These are phyloP conservation scores for Boehmeria nivea DNA, from an alignment of 306 rosid species.

Conservation along the genomic window DNA sequence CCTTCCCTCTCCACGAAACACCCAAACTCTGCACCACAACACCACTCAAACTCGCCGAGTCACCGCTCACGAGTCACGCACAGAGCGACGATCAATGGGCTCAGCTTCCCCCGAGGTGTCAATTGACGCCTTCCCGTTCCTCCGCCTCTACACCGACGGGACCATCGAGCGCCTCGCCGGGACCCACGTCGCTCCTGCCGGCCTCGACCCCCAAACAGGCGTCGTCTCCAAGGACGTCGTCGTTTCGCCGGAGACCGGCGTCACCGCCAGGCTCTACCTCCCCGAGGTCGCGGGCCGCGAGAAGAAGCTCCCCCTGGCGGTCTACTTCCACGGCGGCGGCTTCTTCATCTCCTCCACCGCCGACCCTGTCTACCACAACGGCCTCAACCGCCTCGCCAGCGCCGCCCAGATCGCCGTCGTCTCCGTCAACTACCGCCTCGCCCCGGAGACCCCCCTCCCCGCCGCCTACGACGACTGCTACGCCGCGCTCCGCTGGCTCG, in stretches of 20 bases:
- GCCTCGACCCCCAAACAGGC: conserved; percentile 48
- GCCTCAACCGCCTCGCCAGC: conserved; percentile 52
- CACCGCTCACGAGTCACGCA: too few species aligned
- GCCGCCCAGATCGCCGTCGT: conserved; percentile 47
- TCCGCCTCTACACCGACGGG: conserved; percentile 54
- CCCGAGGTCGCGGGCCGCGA: conserved; percentile 18
- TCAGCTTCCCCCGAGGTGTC: conserved; percentile 29
- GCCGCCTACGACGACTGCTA: conserved; percentile 63
- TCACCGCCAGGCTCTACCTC: conserved; percentile 57
- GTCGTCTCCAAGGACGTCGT: conserved; percentile 69
- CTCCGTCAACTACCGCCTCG: conserved; percentile 63
- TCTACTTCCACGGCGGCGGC: conserved; percentile 86
- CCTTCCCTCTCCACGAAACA: too few species aligned
- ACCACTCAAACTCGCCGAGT: too few species aligned
- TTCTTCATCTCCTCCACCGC: conserved; percentile 51
- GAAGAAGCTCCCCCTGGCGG: conserved; percentile 42
- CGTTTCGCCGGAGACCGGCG: conserved; percentile 42
- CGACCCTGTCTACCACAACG: conserved; percentile 67
- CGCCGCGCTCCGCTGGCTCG: conserved; percentile 59
- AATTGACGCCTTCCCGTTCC: conserved; percentile 60
- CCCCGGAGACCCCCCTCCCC: conserved; percentile 78
- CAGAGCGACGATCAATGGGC: too few species aligned
- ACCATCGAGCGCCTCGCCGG: conserved; percentile 57
- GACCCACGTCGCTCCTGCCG: conserved; percentile 40
- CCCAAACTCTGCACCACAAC: too few species aligned